Base-by-base conservation (phyloP, 192 early-diverging fungal species). In the Lobosporangium transversale region DNA sequence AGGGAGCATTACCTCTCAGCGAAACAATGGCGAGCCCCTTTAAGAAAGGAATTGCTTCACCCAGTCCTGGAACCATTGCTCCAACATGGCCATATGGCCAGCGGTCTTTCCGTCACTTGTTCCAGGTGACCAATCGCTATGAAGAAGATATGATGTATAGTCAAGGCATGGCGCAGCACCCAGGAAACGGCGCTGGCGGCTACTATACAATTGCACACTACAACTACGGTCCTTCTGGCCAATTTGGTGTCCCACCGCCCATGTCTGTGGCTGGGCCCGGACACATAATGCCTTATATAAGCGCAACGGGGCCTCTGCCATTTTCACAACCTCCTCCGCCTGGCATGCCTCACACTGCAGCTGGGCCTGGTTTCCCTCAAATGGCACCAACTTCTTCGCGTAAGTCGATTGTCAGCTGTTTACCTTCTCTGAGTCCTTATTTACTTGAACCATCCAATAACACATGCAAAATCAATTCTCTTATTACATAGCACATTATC, bases 61-160 rank as follows among this genome's bases (percentile, higher is more conserved):
- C 66, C 1, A 54, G 52, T 51, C 81, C 87, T 26, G 42, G 66
- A 3, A 53, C 43, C 1, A 62, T 80, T 62, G 80, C 76, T 18
- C 87, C 88, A 18, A 86, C 71, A 11, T 90, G 88, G 88, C 80
- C 82, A 15, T 86, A 81, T 66, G 88, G 88, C 7, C 66, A 62
- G 17, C 66, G 71, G 32, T 57, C 84, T 23, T 90, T 85, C 61
- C 67, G 83, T 43, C 80, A 85, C 36, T 79, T 88, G 51, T 86
- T 87, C 62, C 62, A 67, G 23, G 70, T 82, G 24, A 81, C 70
- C 48, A 73, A 60, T 45, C 71, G 80, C 11, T 84, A 83, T 59
- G 84, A 83, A 15, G 86, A 89, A 8, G 85, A 83, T 29, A 51
- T 80, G 36, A 57, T 83, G 44, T 85, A 84, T 43, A 52, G 54